Percentiles rank a stretch among this genome's conserved stretches.
Evolutionary conservation across 1,284 basidiomycete species (phyloP).

Genomic region (Moniliella sp.): DNA sequence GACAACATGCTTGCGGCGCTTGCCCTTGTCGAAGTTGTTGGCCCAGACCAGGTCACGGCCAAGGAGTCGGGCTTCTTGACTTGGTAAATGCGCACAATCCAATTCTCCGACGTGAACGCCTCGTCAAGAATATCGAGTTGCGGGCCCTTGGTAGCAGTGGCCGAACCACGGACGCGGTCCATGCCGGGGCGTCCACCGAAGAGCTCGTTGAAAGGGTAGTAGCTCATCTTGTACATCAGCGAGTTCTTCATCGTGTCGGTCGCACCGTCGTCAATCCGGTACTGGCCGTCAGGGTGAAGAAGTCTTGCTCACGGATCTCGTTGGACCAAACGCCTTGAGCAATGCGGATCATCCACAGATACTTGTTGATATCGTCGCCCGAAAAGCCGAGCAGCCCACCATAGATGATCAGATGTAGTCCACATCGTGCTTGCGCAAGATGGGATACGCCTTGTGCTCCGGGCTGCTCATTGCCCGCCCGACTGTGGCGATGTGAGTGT

Average conservation of each 20-base stretch:
- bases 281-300: constrained; percentile 87
- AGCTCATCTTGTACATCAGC: constrained; percentile 46
- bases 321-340: constrained; percentile 97
- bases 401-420: constrained; percentile 96
- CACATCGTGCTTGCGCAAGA: constrained; percentile 87
- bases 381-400: constrained; percentile 88
- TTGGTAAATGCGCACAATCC: constrained; percentile 56
- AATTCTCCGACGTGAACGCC: constrained; percentile 31
- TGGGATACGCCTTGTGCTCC: constrained; percentile 89
- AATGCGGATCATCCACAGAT: constrained; percentile 65
- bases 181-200: constrained; percentile 34
- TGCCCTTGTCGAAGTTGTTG: constrained; percentile 61
- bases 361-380: constrained; percentile 96
- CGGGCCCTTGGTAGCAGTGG: constrained; percentile 12
- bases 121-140: constrained; percentile 27
- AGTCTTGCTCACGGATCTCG: constrained; percentile 79
- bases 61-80: constrained; percentile 84
- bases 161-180: constrained; percentile 18
- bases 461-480: constrained; percentile 65
- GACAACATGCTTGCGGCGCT: constrained; percentile 59
- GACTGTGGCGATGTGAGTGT: constrained; percentile 41
- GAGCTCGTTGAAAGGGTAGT: constrained; percentile 30
- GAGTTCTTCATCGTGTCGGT: constrained; percentile 78
- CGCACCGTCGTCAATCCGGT: constrained; percentile 64
- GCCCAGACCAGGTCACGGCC: constrained; percentile 51